Evolutionary conservation across 2,329 filamentous ascomycete species (phyloP).

Genomic region (Parascedosporium putredinis): DNA sequence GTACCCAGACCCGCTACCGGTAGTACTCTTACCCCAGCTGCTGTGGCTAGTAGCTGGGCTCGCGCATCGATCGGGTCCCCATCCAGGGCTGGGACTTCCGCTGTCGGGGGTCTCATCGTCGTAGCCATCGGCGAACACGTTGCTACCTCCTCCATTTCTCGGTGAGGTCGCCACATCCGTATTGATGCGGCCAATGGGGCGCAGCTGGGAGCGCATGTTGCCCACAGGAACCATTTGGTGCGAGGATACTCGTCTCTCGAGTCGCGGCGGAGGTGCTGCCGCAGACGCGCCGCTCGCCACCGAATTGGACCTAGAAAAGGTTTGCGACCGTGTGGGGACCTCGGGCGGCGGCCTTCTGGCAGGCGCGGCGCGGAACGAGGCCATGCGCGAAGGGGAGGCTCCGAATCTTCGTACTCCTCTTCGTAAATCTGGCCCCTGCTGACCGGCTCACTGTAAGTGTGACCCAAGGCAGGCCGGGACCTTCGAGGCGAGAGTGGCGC

Average conservation of each 20-base stretch:
- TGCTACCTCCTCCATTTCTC: conserved; percentile 23
- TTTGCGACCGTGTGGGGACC: conserved; percentile 11
- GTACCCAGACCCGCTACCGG: conserved; percentile 17
- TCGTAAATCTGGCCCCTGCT: conserved; percentile 29
- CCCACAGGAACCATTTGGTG: conserved; percentile 21
- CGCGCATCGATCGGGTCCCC: conserved; percentile 31
- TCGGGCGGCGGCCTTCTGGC: conserved; percentile 7
- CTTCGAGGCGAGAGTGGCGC: conserved; percentile 8
- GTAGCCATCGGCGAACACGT: conserved; percentile 35
- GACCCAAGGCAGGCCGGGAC: conserved; percentile 7
- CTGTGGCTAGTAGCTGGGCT: conserved; percentile 41
- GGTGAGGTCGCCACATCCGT: conserved; percentile 21
- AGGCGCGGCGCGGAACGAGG: background rate
- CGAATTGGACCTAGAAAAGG: conserved; percentile 13
- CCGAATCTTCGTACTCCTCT: conserved; percentile 21
- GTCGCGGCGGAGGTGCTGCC: conserved; percentile 22
- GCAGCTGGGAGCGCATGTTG: conserved; percentile 15
- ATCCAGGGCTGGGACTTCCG: conserved; percentile 36
- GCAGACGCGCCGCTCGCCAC: conserved; percentile 16
- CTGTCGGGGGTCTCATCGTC: conserved; percentile 40
- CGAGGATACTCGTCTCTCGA: conserved; percentile 28
- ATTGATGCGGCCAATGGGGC: conserved; percentile 34
- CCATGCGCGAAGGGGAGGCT: conserved; percentile 11
- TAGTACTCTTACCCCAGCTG: conserved; percentile 22
- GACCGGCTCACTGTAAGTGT: conserved; percentile 17